A percentile compares a stretch with the other conserved stretches of the same genome.
Evolutionary conservation across 805 yeast genomes (phyloP).

Genomic region (Wickerhamomyces rabaulensis): DNA sequence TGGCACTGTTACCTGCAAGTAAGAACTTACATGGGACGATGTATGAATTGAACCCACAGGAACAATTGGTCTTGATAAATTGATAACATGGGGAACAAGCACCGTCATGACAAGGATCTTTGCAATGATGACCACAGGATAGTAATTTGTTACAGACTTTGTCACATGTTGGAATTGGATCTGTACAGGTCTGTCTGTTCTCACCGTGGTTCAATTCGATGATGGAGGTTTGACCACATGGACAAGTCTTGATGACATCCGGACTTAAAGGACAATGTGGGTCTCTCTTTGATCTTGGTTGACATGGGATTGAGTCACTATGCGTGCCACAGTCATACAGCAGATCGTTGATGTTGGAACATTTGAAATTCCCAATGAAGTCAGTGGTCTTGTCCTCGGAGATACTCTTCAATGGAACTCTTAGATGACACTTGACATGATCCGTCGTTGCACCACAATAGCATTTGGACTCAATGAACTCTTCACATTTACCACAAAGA

Average conservation of each 20-base stretch:
- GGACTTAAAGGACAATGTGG: constrained; percentile 64
- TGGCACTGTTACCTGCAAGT: constrained; percentile 47
- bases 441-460: constrained; percentile 66
- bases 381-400: constrained; percentile 17
- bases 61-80: constrained; percentile 47
- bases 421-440: constrained; percentile 39
- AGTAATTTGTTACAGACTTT: constrained; percentile 55
- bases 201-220: constrained; percentile 28
- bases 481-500: constrained; percentile 70
- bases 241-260: constrained; percentile 53
- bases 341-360: constrained; percentile 39
- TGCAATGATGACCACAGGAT: constrained; percentile 75
- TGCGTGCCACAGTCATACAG: constrained; percentile 57
- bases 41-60: constrained; percentile 55
- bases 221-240: constrained; percentile 67
- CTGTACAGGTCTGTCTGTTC: constrained; percentile 57
- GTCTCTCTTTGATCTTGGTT: constrained; percentile 24
- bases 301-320: constrained; percentile 50
- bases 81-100: constrained; percentile 65
- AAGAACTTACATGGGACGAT: constrained; percentile 59
- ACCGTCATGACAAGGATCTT: constrained; percentile 71
- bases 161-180: constrained; percentile 75
- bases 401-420: constrained; percentile 31
- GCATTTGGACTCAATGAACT: constrained; percentile 45
- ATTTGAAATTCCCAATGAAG: constrained; percentile 51